Conservation (phyloP, 441 rosid genomes). For the Gossypium lobatum region DNA sequence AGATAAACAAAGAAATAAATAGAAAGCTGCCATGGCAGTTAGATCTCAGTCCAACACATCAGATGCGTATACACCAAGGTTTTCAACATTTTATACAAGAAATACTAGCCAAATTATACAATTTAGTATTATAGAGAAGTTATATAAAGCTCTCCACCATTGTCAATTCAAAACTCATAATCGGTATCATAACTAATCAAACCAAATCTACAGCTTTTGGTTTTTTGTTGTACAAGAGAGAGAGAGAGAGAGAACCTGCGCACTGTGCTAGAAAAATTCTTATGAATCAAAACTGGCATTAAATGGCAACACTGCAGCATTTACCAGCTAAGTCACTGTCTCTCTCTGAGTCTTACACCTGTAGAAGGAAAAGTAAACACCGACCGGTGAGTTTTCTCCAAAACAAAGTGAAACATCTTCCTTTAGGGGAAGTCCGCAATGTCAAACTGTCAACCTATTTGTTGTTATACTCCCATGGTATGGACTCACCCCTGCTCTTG, state of each 20-base stretch:
- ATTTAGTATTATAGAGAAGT: not conserved
- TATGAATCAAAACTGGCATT: slow-evolving; percentile 6
- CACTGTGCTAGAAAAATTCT: not conserved
- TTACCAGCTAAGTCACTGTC: slow-evolving; percentile 22
- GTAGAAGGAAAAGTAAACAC: slow-evolving; percentile 13
- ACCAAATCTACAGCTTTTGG: not conserved
- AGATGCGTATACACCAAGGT: not conserved
- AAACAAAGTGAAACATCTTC: not conserved
- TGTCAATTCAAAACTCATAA: not conserved
- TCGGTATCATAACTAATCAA: not conserved
- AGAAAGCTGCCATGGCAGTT: not conserved
- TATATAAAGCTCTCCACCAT: not conserved
- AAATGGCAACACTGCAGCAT: slow-evolving; percentile 22
- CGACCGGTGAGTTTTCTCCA: not conserved
- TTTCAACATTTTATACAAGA: slow-evolving; percentile 1
- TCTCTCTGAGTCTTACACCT: slow-evolving; percentile 51
- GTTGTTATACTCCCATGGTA: not conserved
- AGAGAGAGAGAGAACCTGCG: not conserved
- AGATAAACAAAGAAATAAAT: not conserved
- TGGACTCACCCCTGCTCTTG: not conserved
- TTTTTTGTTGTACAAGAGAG: not conserved
- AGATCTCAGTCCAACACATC: not conserved
- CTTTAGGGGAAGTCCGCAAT: not conserved
- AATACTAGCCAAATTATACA: not conserved
- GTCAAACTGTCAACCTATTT: not conserved